Base-by-base conservation (phyloP, 495 filamentous ascomycete genomes). In the Thozetella sp. region DNA sequence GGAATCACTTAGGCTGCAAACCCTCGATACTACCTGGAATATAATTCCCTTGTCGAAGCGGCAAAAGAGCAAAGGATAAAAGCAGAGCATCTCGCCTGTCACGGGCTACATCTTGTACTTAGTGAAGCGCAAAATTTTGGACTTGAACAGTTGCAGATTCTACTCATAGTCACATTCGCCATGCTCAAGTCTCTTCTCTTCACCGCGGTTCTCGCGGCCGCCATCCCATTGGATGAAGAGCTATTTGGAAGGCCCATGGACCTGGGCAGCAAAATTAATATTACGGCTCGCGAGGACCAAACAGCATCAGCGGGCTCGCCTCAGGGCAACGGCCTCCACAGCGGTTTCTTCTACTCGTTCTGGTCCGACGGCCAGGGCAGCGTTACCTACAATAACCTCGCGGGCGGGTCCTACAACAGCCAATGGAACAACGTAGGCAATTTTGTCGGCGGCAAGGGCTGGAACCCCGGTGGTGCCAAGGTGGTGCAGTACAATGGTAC, bases 391-490 rank as follows among this genome's bases (percentile, higher is more conserved):
- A 79, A 75, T 65, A 86, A 86, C 58, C 74, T 74, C 26, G 61
- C 67, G 22, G 73, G 64, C 19, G 83, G 83, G 3, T 66, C 71
- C 40, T 87, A 86, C 71, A 74, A 68, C 46, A 76, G 83, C 17
- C 73, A 59, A 15, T 87, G 83, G 83, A 65, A 61, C 25, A 74
- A 76, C 62, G 69, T 68, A 20, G 81, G 80, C 26, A 82, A 85
- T 70, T 86, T 83, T 50, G 81, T 84, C 52, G 81, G 76, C 22
- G 85, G 85, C 45, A 85, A 84, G 70, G 84, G 84, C 24, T 87
- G 82, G 84, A 74, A 76, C 56, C 76, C 82, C 9, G 82, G 84
- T 51, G 71, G 66, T 24, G 51, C 74, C 51, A 76, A 70, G 75
- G 77, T 78, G 34, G 69, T 62, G 19, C 62, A 53, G 56, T 72